Conservation (phyloP, 2,329 filamentous ascomycete genomes). For the Neofusicoccum kwambonambiense region DNA sequence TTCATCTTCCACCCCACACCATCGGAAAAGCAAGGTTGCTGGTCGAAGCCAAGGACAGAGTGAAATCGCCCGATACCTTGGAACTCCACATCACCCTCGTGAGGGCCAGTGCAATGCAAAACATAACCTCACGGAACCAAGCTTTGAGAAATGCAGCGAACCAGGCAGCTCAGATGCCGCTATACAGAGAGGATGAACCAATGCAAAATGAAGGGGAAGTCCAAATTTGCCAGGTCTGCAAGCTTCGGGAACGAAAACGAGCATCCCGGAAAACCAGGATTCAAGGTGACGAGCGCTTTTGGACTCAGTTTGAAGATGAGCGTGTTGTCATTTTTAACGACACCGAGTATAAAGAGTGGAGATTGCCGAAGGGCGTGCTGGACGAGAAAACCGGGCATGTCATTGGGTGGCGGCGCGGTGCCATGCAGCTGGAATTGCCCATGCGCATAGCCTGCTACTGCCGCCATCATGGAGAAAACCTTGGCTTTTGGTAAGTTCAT, state of each 20-base stretch:
- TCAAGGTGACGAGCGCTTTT: slow-evolving; percentile 81
- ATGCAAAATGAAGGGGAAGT: slow-evolving; percentile 67
- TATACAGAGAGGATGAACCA: too few species aligned
- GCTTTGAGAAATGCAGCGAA: too few species aligned
- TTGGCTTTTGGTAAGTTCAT: slow-evolving; percentile 63
- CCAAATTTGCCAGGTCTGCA: slow-evolving; percentile 81
- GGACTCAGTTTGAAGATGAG: slow-evolving; percentile 36
- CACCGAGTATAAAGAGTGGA: slow-evolving; percentile 33
- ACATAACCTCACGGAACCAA: too few species aligned
- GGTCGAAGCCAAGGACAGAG: too few species aligned
- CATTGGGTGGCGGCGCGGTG: slow-evolving; percentile 26
- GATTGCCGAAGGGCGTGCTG: slow-evolving; percentile 24
- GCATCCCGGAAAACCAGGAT: slow-evolving; percentile 87
- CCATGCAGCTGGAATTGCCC: slow-evolving; percentile 73
- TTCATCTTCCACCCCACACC: too few species aligned
- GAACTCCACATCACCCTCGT: too few species aligned
- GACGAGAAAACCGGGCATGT: slow-evolving; percentile 20
- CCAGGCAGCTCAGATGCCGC: too few species aligned
- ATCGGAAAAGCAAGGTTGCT: too few species aligned
- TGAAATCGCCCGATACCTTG: too few species aligned
- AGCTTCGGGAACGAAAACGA: slow-evolving; percentile 80
- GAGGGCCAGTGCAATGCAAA: too few species aligned
- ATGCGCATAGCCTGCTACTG: slow-evolving; percentile 97
- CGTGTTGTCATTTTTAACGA: background rate
- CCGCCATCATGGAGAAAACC: slow-evolving; percentile 84